Base-by-base conservation (phyloP, 768 basidiomycete genomes). In the Leccinum uliginosum region DNA sequence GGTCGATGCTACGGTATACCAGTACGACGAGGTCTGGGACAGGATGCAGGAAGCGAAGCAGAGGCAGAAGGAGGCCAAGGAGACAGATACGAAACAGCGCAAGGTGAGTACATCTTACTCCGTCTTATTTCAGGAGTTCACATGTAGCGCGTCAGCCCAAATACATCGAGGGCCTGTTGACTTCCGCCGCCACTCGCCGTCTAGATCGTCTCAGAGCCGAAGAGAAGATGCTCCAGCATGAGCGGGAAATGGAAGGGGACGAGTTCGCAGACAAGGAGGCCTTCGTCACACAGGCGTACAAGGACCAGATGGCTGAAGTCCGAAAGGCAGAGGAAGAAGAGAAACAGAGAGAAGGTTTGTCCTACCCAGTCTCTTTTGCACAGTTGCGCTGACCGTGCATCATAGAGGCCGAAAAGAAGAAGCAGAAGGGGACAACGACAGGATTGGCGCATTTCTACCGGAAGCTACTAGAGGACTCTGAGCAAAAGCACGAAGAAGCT, bases 271-370 rank as follows among this genome's bases (percentile, higher is more conserved):
- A 92, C 76, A 98, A 95, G 76, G 97, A 98, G 54, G 80, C 85
- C n/a, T 99, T 98, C 65, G 96, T 98, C 50, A 99, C 97, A 1
- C 91, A 93, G 66, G 93, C 92, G 23, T 99, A 99, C 75, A 94
- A 93, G 70, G 89, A 91, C 50, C 97, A 98, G 73, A 90, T 97
- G 85, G 94, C 84, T 49, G 91, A 95, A 73, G 84, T 98, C 6
- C 80, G 92, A 55, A 81, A 74, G 67, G 93, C 94, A 0, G 97
- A 98, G 68, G 93, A 93, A 67, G 96, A 98, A 66, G 97, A 98
- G 72, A 88, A 80, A 73, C 73, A 77, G 65, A 79, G 87, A 62
- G 96, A 98, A 74, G 97, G 96, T 93, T 60, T 46, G 81, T 75
- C 14, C n/a, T 10, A 19, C 0, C 40, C 14, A 27, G 24, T 32